These are phyloP conservation scores for Lactarius vividus DNA, from an alignment of 768 basidiomycete species.

Conservation along the genomic window DNA sequence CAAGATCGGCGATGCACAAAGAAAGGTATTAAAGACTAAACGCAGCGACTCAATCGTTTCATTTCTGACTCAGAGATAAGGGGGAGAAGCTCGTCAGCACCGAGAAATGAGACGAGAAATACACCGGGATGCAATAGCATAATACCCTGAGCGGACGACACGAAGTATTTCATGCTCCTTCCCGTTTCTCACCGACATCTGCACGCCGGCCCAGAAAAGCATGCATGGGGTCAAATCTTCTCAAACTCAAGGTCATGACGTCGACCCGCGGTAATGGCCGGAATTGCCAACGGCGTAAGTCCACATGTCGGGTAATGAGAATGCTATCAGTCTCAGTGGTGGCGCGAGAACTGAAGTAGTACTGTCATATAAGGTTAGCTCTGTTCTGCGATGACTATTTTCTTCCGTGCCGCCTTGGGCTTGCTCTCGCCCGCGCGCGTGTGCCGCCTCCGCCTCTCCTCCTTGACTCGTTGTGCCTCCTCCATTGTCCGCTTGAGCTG, in stretches of 20 bases:
- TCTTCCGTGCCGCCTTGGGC: conserved; percentile 90
- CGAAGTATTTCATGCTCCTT: not conserved
- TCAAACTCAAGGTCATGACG: not conserved
- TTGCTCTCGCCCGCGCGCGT: conserved; percentile 82
- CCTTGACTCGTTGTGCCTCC: conserved; percentile 85
- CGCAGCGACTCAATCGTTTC: not conserved
- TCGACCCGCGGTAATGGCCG: not conserved
- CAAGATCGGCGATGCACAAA: not conserved
- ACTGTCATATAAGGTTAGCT: conserved; percentile 36
- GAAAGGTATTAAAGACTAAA: not conserved
- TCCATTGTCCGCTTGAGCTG: conserved; percentile 93
- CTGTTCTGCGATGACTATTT: conserved; percentile 80
- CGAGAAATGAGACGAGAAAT: not conserved
- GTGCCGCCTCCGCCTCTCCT: conserved; percentile 89
- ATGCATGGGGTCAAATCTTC: not conserved
- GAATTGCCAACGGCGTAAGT: not conserved
- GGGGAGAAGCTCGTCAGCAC: not conserved
- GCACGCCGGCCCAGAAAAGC: not conserved
- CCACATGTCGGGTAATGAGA: not conserved
- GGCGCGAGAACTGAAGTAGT: not conserved
- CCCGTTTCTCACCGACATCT: not conserved
- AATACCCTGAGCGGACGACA: not conserved
- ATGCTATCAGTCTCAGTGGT: not conserved
- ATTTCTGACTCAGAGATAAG: not conserved
- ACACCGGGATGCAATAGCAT: not conserved